Base-by-base conservation (phyloP, 441 rosid genomes). In the Hypseocharis bilobata region DNA sequence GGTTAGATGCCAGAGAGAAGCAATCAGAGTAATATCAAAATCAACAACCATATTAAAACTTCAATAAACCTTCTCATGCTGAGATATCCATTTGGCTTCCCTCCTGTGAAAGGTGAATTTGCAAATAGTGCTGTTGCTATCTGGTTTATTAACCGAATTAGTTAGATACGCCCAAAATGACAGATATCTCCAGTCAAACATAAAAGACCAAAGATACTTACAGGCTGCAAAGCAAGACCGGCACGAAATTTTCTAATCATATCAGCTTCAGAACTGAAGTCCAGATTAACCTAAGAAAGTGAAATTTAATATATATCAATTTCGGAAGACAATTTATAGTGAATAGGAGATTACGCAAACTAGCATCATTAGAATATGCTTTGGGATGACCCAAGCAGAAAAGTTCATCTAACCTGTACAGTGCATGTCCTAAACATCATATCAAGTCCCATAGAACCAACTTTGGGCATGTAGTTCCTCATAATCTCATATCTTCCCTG, bases 361-460 rank as follows among this genome's bases (percentile, higher is more conserved):
- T n/a, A n/a, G n/a, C n/a, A n/a, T n/a, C n/a, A n/a, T n/a, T n/a
- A 62, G 47, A 61, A 4, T 74, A 58, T 11, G 32, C 68, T 45
- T 47, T 38, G 34, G 36, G 65, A 76, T 45, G 59, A 56, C 22
- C n/a, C 36, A 28, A 14, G 14, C 62, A 30, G 40, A 25, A 76
- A 70, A 62, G 62, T 60, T 61, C 51, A 63, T 72, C 82, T 68
- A 65, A 94, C 99, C 96, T 94, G 99, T 82, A 94, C 96, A 42
- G 97, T 94, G 76, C 97, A 94, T 1, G 97, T 94, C 73, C 97
- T 82, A 54, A 94, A 89, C 99, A 94, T 94, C 99, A 89, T 91
- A 80, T 91, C 97, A 80, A 91, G 91, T 68, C 99, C 99, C 52
- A 89, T 86, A 19, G 91, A 64, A 62, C 99, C 96, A 67, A 94